phyloP scores from a whole-genome alignment of 495 filamentous ascomycete species.

The Aspergillus saccharolyticus region DNA sequence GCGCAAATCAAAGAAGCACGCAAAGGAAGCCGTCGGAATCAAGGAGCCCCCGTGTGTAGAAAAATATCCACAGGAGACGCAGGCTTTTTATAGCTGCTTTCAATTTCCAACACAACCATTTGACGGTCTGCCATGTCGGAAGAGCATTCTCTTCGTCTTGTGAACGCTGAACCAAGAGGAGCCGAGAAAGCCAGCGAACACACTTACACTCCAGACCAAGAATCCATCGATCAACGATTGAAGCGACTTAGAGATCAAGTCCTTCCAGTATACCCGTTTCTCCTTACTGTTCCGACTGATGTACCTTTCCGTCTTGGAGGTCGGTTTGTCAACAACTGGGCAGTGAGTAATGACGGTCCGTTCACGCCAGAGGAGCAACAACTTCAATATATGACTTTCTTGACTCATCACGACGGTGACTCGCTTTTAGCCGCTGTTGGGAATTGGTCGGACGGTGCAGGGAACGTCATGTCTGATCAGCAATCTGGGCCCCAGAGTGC shows the following conservation, averaged over 20 bases:
- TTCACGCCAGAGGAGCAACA: constrained; percentile 46
- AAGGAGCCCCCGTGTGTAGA: neutral
- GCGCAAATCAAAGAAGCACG: neutral
- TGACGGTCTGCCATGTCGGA: constrained; percentile 44
- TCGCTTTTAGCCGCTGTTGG: constrained; percentile 45
- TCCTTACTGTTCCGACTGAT: constrained; percentile 44
- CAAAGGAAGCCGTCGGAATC: neutral
- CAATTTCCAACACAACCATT: neutral
- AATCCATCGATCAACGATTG: constrained; percentile 37
- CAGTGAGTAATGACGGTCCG: constrained; percentile 42
- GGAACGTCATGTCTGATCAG: constrained; percentile 41
- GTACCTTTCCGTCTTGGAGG: constrained; percentile 36
- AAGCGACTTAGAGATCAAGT: constrained; percentile 42
- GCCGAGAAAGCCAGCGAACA: constrained; percentile 21
- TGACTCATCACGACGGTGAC: constrained; percentile 44
- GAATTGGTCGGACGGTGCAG: constrained; percentile 50
- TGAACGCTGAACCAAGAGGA: constrained; percentile 24
- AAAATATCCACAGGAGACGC: neutral
- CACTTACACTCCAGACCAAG: constrained; percentile 25
- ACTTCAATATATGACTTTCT: constrained; percentile 52
- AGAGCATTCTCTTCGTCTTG: constrained; percentile 34
- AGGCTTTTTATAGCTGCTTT: neutral
- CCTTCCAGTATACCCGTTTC: constrained; percentile 45
- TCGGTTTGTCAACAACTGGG: constrained; percentile 45
- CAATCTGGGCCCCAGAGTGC: constrained; percentile 31